Conservation (phyloP, 2,329 filamentous ascomycete genomes). For the Fusarium cyanostomum region DNA sequence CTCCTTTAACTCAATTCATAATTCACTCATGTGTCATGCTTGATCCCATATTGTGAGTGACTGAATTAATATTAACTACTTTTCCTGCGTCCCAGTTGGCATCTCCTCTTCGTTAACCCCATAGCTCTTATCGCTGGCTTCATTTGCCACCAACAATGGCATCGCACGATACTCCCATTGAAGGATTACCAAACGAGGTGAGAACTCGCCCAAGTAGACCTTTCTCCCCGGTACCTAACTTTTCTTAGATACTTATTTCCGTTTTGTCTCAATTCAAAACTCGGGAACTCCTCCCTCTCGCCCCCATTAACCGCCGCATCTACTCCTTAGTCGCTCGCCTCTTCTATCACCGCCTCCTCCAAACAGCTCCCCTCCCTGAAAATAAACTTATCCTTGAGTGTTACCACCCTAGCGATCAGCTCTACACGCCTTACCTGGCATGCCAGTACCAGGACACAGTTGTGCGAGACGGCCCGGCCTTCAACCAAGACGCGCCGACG, state of each 20-base stretch:
- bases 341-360: slow-evolving; percentile 69
- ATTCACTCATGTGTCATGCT: no score
- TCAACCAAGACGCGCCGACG: slow-evolving; percentile 14
- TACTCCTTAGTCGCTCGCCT: slow-evolving; percentile 70
- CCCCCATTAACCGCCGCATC: slow-evolving; percentile 69
- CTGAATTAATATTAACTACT: neutral
- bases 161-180: slow-evolving; percentile 13
- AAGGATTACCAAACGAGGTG: slow-evolving; percentile 33
- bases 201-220: neutral
- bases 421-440: slow-evolving; percentile 72
- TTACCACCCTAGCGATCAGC: slow-evolving; percentile 75
- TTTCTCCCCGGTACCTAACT: neutral
- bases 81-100: neutral
- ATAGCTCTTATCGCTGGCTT: neutral
- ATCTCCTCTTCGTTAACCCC: neutral
- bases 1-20: neutral
- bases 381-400: slow-evolving; percentile 79
- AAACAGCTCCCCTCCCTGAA: slow-evolving; percentile 39
- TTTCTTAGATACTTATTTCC: slow-evolving; percentile 19
- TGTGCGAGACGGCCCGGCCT: slow-evolving; percentile 11
- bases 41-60: neutral
- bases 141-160: slow-evolving; percentile 11
- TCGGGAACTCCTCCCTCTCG: slow-evolving; percentile 63
- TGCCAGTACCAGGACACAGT: slow-evolving; percentile 73
- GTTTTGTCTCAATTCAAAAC: slow-evolving; percentile 58